Evolutionary conservation across 148 eudicot species (phyloP).

Genomic region (Selenicereus undatus): DNA sequence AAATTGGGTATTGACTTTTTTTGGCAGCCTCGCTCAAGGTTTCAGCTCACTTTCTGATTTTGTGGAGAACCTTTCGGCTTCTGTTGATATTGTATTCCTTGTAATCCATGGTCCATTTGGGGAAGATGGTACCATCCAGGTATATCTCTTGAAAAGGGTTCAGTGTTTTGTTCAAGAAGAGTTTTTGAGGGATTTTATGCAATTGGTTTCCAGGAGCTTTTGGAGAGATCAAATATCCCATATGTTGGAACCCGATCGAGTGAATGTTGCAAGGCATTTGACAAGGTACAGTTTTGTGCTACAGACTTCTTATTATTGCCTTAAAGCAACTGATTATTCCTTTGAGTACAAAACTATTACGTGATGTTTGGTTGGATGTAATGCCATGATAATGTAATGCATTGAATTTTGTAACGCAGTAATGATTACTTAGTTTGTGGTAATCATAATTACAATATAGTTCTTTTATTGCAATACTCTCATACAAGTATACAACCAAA

Average conservation of each 20-base stretch:
- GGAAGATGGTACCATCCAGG: constrained; percentile 93
- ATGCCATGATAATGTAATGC: too few species aligned
- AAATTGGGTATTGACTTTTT: neutral
- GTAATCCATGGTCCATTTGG: constrained; percentile 95
- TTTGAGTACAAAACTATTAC: neutral
- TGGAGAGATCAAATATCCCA: constrained; percentile 71
- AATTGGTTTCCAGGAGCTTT: constrained; percentile 49
- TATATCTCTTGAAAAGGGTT: constrained; percentile 14
- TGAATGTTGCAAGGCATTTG: constrained; percentile 80
- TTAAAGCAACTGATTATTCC: neutral
- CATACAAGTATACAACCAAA: too few species aligned
- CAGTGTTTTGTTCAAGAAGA: neutral
- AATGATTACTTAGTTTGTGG: too few species aligned
- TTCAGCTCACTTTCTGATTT: constrained; percentile 68
- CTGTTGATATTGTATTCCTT: constrained; percentile 87
- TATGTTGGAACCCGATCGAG: constrained; percentile 73
- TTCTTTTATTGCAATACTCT: too few species aligned
- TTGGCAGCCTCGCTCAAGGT: constrained; percentile 81
- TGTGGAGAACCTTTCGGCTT: constrained; percentile 60
- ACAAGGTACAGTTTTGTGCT: constrained; percentile 48
- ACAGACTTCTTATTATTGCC: neutral
- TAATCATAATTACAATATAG: too few species aligned
- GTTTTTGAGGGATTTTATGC: constrained; percentile 1
- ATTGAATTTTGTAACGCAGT: too few species aligned
- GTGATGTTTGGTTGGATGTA: too few species aligned